These are phyloP conservation scores for Umbelopsis ramanniana DNA, from an alignment of 192 early-diverging fungal genomes.

Conservation along the genomic window DNA sequence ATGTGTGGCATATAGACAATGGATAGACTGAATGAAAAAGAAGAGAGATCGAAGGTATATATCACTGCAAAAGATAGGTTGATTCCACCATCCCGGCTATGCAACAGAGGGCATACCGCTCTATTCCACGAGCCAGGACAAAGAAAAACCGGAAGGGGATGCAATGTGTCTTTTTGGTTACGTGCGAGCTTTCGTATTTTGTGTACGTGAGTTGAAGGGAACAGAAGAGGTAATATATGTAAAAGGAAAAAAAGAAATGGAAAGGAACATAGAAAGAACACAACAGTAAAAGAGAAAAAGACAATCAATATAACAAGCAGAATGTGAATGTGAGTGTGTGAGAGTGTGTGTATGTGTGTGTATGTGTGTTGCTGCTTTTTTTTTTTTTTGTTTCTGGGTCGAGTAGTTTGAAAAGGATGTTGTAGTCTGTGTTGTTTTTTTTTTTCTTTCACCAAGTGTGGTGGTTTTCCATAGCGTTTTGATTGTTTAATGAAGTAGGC, in stretches of 20 bases:
- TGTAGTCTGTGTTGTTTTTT: not conserved
- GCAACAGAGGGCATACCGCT: no score
- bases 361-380: no score
- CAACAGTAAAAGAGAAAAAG: constrained; percentile 8
- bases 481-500: constrained; percentile 5
- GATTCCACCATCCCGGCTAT: no score
- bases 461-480: constrained; percentile 8
- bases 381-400: no score
- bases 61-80: not conserved
- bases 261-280: constrained; percentile 16
- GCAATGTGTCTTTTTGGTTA: constrained; percentile 19
- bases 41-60: not conserved
- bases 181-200: constrained; percentile 15
- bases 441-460: not conserved
- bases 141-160: not conserved
- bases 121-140: not conserved
- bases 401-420: no score
- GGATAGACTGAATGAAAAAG: not conserved
- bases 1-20: constrained; percentile 1
- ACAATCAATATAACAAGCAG: not conserved
- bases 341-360: no score
- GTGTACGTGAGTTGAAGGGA: not conserved
- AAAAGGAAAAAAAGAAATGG: not conserved
- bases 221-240: not conserved
- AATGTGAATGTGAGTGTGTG: no score